Percentiles rank a stretch among this genome's conserved stretches.
Evolutionary conservation across 495 filamentous ascomycete species (phyloP).

Genomic region (Lasiosphaeria ovina): DNA sequence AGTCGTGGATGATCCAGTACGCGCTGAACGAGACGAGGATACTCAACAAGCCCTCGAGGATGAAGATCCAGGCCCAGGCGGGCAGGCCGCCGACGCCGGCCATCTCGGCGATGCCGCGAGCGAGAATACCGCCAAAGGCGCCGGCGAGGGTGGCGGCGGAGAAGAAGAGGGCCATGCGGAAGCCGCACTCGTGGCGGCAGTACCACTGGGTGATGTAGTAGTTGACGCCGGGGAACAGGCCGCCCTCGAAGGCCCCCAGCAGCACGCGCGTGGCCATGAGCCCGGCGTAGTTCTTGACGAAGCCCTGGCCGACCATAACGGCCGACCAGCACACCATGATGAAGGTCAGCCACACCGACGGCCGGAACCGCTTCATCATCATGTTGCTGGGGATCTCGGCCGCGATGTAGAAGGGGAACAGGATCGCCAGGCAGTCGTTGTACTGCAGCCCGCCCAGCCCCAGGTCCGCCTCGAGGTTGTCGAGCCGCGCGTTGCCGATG

Average conservation of each 20-base stretch:
- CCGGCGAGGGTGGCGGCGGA: slow-evolving; percentile 57
- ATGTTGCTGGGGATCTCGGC: slow-evolving; percentile 68
- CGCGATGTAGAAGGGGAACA: slow-evolving; percentile 65
- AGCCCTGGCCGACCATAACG: slow-evolving; percentile 54
- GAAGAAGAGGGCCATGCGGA: slow-evolving; percentile 58
- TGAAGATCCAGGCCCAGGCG: slow-evolving; percentile 72
- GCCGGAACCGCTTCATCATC: slow-evolving; percentile 58
- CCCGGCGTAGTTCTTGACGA: slow-evolving; percentile 51
- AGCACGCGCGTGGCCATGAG: slow-evolving; percentile 59
- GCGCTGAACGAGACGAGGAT: slow-evolving; percentile 46
- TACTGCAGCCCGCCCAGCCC: slow-evolving; percentile 53
- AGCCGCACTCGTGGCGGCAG: slow-evolving; percentile 32
- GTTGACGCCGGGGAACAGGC: slow-evolving; percentile 64
- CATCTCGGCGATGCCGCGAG: slow-evolving; percentile 63
- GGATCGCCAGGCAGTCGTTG: slow-evolving; percentile 59
- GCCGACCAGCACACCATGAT: slow-evolving; percentile 56
- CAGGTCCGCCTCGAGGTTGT: slow-evolving; percentile 56
- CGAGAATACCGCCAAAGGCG: slow-evolving; percentile 68
- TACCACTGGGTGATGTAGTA: slow-evolving; percentile 84
- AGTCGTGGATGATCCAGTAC: slow-evolving; percentile 58
- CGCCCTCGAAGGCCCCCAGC: slow-evolving; percentile 63
- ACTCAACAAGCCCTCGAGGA: slow-evolving; percentile 56
- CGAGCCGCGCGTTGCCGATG: slow-evolving; percentile 73
- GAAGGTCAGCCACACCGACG: slow-evolving; percentile 54
- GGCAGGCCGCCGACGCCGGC: slow-evolving; percentile 34